These are phyloP conservation scores for Arthroderma sp. DNA, from an alignment of 2,329 filamentous ascomycete genomes.

Conservation along the genomic window DNA sequence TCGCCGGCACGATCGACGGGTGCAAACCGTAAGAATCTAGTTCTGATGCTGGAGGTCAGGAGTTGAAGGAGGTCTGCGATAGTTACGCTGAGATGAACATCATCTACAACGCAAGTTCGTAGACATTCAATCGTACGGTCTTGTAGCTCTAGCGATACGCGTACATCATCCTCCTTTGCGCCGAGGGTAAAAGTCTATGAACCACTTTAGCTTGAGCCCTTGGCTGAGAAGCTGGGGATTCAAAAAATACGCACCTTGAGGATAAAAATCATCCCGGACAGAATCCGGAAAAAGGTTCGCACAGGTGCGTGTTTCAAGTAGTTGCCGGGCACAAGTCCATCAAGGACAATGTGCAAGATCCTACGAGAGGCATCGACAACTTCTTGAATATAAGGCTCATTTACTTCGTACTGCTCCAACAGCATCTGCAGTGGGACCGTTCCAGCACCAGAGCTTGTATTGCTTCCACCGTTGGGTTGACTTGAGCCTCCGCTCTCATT, in stretches of 20 bases:
- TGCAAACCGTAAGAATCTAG: conserved; percentile 44
- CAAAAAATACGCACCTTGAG: conserved; percentile 37
- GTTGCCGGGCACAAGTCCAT: conserved; percentile 44
- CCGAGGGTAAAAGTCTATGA: conserved; percentile 47
- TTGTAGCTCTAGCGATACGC: conserved; percentile 44
- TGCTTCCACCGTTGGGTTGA: conserved; percentile 5
- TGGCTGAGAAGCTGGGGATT: too few species aligned
- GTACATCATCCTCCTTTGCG: conserved; percentile 48
- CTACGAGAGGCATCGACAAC: conserved; percentile 49
- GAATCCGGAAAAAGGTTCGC: conserved; percentile 50
- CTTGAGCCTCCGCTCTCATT: conserved; percentile 14
- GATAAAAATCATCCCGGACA: conserved; percentile 51
- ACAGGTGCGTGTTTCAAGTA: conserved; percentile 50
- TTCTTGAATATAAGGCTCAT: conserved; percentile 48
- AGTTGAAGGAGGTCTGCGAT: conserved; percentile 49
- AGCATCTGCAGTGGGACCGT: conserved; percentile 26
- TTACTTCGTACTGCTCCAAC: conserved; percentile 41
- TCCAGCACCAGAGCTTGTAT: conserved; percentile 12
- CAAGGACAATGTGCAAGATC: conserved; percentile 46
- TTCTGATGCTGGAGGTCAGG: conserved; percentile 45
- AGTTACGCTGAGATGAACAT: conserved; percentile 50
- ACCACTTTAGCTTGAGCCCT: conserved; percentile 7
- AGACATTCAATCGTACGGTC: conserved; percentile 46
- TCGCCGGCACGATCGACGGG: conserved; percentile 36
- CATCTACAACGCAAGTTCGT: conserved; percentile 49